Evolutionary conservation across 768 basidiomycete species (phyloP).

Genomic region (Lactarius sp.): DNA sequence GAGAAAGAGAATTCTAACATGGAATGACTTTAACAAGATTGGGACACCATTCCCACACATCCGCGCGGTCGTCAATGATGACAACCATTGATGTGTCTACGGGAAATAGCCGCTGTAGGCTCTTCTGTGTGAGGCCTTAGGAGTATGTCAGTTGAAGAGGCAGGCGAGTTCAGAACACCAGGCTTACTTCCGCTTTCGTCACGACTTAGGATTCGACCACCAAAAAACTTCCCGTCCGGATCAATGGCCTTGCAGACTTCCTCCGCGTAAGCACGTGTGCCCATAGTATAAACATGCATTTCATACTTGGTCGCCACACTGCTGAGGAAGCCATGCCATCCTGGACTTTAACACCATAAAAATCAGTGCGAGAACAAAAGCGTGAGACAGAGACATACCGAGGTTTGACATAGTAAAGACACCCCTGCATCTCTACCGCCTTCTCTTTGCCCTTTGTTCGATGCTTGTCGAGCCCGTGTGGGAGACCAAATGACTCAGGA

Average conservation of each 20-base stretch:
- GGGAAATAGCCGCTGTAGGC: constrained; percentile 86
- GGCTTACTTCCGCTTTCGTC: constrained; percentile 94
- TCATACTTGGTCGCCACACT: constrained; percentile 77
- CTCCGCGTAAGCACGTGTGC: constrained; percentile 94
- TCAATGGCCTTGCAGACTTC: constrained; percentile 94
- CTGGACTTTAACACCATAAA: constrained; percentile 49
- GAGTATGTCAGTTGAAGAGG: constrained; percentile 7
- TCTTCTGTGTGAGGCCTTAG: constrained; percentile 64
- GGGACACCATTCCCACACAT: constrained; percentile 98
- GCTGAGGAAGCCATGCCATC: constrained; percentile 74
- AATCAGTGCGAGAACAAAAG: constrained; percentile 19
- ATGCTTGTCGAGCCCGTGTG: constrained; percentile 35
- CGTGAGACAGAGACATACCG: constrained; percentile 50
- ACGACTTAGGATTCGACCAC: constrained; percentile 81
- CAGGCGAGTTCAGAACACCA: neutral
- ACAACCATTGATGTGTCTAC: constrained; percentile 99
- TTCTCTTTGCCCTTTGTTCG: constrained; percentile 57
- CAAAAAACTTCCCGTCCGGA: constrained; percentile 79
- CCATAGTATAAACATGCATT: constrained; percentile 99
- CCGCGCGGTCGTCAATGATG: constrained; percentile 96
- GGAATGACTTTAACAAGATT: constrained; percentile 96
- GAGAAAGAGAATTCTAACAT: constrained; percentile 50
- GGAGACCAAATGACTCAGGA: constrained; percentile 62
- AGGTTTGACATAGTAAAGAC: constrained; percentile 97
- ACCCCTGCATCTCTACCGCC: constrained; percentile 68